These are phyloP conservation scores for Salix purpurea DNA, from an alignment of 345 rosid species.

Conservation along the genomic window DNA sequence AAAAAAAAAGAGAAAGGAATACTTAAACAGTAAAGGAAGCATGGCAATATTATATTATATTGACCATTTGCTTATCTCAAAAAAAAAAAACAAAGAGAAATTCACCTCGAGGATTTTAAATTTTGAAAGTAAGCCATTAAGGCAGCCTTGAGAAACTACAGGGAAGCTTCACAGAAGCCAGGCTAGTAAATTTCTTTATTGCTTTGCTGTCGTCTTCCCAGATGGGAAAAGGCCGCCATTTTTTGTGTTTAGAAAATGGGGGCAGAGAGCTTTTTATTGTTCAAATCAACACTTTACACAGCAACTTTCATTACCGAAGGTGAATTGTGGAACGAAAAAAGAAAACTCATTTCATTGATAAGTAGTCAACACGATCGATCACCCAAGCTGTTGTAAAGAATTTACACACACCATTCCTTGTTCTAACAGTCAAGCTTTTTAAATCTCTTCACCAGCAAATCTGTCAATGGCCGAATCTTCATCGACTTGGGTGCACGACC, in stretches of 20 bases:
- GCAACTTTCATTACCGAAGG: not conserved
- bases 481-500: conserved; percentile 36
- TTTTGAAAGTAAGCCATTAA: not conserved
- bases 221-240: not conserved
- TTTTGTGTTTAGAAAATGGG: not conserved
- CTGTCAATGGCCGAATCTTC: conserved; percentile 7
- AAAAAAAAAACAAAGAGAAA: no score
- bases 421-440: not conserved
- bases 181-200: not conserved
- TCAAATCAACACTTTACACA: not conserved
- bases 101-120: not conserved
- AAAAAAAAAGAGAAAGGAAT: no score
- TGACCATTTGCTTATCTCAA: no score
- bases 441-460: not conserved
- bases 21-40: no score
- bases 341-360: not conserved
- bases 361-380: not conserved
- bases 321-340: not conserved
- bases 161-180: not conserved
- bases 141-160: not conserved
- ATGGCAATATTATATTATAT: no score
- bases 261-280: not conserved
- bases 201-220: not conserved
- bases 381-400: not conserved
- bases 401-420: not conserved